Conservation (phyloP, 1,284 basidiomycete genomes). For the Ceratobasidium sp. region DNA sequence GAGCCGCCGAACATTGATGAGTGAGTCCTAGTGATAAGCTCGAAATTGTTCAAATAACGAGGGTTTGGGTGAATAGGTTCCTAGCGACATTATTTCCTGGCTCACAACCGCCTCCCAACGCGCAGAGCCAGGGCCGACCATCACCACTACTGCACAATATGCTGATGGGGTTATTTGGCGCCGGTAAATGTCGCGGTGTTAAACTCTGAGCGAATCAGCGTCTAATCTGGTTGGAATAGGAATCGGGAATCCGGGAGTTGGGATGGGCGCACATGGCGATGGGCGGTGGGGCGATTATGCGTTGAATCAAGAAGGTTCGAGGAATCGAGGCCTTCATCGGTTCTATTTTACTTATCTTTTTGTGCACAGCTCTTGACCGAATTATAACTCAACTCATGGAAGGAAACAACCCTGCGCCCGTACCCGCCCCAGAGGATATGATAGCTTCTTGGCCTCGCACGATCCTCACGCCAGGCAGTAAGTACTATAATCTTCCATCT, state of each 20-base stretch:
- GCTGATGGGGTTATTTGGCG: conserved; percentile 39
- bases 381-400: conserved; percentile 83
- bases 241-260: conserved; percentile 20
- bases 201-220: not conserved
- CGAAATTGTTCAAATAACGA: not conserved
- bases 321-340: conserved; percentile 2
- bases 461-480: conserved; percentile 70
- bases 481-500: conserved; percentile 51
- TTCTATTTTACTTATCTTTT: conserved; percentile 32
- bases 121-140: conserved; percentile 6
- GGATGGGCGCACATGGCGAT: conserved; percentile 24
- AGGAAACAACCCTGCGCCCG: conserved; percentile 60
- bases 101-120: not conserved
- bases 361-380: conserved; percentile 70
- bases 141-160: conserved; percentile 24
- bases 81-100: conserved; percentile 4
- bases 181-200: not conserved
- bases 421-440: conserved; percentile 78
- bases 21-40: not conserved
- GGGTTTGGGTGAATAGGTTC: not conserved
- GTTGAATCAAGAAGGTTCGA: conserved; percentile 78
- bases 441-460: conserved; percentile 70
- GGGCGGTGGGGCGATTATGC: conserved; percentile 73
- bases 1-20: conserved; percentile 26
- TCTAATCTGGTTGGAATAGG: not conserved